Conservation (phyloP, 2,329 filamentous ascomycete genomes). For the Monilinia vaccinii-corymbosi region DNA sequence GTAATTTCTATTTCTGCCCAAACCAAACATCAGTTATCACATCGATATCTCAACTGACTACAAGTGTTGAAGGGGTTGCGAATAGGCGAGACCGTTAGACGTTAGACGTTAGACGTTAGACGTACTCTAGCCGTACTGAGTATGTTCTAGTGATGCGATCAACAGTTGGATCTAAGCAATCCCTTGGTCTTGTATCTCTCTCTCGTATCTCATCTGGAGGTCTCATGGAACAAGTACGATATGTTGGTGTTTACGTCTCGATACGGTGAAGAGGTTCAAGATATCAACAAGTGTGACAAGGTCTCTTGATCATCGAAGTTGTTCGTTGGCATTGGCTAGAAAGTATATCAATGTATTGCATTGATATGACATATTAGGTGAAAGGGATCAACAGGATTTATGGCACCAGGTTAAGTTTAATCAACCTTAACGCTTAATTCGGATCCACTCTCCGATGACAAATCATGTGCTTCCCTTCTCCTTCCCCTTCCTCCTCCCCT, state of each 20-base stretch:
- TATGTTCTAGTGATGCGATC: no score
- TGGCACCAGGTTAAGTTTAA: neutral
- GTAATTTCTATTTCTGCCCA: conserved; percentile 1
- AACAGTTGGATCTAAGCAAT: no score
- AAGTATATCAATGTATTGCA: neutral
- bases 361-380: conserved; percentile 12
- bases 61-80: no score
- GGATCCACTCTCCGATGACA: neutral
- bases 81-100: no score
- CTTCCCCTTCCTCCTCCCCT: neutral
- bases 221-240: neutral
- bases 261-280: neutral
- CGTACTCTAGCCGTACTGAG: no score
- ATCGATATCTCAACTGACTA: no score
- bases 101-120: no score
- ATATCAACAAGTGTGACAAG: neutral
- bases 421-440: neutral
- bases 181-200: no score
- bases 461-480: neutral
- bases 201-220: no score
- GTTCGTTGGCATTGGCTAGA: neutral
- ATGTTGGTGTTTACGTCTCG: neutral
- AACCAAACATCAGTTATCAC: no score
- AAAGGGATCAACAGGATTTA: neutral
- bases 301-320: neutral